Percentiles rank a stretch among this genome's conserved stretches.
Conservation (phyloP, 2,329 filamentous ascomycete genomes). For the Cephalotrichum gorgonifer region DNA sequence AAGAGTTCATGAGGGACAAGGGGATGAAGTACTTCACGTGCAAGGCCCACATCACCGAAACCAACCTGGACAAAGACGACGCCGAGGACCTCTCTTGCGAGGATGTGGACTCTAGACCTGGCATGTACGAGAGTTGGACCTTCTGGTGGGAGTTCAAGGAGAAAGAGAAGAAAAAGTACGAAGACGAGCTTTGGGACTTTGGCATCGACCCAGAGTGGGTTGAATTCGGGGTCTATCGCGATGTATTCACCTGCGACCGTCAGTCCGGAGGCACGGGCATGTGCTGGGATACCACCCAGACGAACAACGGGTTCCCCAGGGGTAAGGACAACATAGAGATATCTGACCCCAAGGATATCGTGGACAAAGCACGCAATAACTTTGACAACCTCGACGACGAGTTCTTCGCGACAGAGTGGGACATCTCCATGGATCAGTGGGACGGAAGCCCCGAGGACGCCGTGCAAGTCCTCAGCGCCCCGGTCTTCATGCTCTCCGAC, state of each 20-base stretch:
- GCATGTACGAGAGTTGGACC: neutral
- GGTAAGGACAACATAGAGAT: constrained; percentile 9
- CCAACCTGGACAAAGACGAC: no score
- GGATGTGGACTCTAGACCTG: neutral
- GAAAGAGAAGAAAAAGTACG: neutral
- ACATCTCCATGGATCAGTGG: neutral
- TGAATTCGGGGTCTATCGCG: neutral
- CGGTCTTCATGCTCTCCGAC: constrained; percentile 15
- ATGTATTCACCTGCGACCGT: neutral
- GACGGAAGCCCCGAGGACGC: neutral
- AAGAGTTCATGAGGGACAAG: neutral
- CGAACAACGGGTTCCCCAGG: neutral
- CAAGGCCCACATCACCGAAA: no score
- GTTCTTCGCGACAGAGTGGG: neutral
- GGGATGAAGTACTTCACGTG: no score
- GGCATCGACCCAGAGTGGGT: neutral
- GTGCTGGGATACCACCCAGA: neutral
- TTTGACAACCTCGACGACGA: constrained; percentile 7
- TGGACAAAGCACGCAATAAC: constrained; percentile 9
- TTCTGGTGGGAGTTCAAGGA: neutral
- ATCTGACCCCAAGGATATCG: constrained; percentile 12
- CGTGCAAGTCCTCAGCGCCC: constrained; percentile 8
- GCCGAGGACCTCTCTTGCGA: no score
- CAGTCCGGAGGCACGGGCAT: neutral
- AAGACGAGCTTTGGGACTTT: neutral